phyloP scores from a whole-genome alignment of 192 early-diverging fungal species.

The Coemansia javaensis region DNA sequence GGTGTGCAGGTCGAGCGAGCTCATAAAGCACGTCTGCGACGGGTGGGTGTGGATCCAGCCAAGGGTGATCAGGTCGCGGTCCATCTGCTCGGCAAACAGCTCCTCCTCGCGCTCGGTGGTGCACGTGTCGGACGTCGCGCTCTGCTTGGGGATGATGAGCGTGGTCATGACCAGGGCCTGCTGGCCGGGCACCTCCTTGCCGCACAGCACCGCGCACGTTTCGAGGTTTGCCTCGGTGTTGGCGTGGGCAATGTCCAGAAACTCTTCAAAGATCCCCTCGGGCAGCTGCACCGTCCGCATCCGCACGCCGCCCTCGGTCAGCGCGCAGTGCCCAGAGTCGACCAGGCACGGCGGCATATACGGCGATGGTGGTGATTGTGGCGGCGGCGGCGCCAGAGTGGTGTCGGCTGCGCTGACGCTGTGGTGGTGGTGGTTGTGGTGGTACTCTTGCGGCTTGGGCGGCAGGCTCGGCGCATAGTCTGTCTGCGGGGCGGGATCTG shows the following conservation, averaged over 20 bases:
- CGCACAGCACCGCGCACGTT: constrained; percentile 83
- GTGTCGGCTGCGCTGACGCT: neutral
- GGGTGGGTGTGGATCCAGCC: constrained; percentile 95
- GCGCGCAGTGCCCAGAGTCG: constrained; percentile 32
- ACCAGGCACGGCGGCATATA: constrained; percentile 40
- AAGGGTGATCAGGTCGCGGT: constrained; percentile 70
- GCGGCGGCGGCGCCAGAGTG: neutral
- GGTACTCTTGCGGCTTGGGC: constrained; percentile 44
- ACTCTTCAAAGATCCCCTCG: constrained; percentile 59
- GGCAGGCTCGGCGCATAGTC: no score
- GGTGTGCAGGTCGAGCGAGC: constrained; percentile 87
- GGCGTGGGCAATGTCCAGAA: constrained; percentile 61
- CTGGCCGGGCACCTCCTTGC: constrained; percentile 55
- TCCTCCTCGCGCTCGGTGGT: constrained; percentile 81
- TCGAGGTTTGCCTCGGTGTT: constrained; percentile 81
- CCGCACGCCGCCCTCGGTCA: constrained; percentile 54
- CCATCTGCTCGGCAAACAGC: constrained; percentile 69
- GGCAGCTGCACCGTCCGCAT: constrained; percentile 68
- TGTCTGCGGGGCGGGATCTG: no score
- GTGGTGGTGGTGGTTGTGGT: no score
- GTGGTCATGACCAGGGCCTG: constrained; percentile 56
- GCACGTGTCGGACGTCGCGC: constrained; percentile 79
- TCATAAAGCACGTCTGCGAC: constrained; percentile 92
- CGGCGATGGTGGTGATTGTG: neutral
- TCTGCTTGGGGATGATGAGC: constrained; percentile 86